Evolutionary conservation across 306 rosid species (phyloP).

Genomic region (Dryas alaskensis): DNA sequence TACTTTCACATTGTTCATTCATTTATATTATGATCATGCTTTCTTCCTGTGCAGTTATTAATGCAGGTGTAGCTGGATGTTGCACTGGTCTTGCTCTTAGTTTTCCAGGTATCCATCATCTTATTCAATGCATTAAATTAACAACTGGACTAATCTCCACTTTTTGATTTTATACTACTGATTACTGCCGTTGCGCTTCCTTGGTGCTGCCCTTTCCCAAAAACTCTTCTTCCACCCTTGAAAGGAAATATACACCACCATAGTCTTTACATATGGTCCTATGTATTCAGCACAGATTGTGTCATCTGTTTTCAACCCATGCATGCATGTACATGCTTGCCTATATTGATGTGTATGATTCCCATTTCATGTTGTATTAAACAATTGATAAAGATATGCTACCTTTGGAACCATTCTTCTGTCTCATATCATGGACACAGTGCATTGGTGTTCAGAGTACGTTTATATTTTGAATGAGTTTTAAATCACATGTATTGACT

Average conservation of each 20-base stretch:
- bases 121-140: background rate
- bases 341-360: background rate
- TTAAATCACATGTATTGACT: background rate
- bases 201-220: background rate
- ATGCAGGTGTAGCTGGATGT: slow-evolving; percentile 98
- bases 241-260: background rate
- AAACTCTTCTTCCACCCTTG: background rate
- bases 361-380: background rate
- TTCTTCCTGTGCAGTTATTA: slow-evolving; percentile 60
- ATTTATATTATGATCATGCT: slow-evolving; percentile 6
- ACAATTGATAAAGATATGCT: background rate
- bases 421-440: background rate
- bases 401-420: background rate
- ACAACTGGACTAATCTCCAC: background rate
- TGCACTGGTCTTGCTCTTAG: slow-evolving; percentile 98
- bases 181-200: background rate
- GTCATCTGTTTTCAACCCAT: background rate
- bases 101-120: slow-evolving; percentile 65
- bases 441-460: background rate
- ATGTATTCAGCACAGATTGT: background rate
- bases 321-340: background rate
- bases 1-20: background rate
- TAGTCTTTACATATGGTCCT: background rate
- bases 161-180: background rate
- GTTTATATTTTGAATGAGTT: background rate